These are phyloP conservation scores for Cyberlindnera euphorbiae DNA, from an alignment of 805 yeast genomes.

Conservation along the genomic window DNA sequence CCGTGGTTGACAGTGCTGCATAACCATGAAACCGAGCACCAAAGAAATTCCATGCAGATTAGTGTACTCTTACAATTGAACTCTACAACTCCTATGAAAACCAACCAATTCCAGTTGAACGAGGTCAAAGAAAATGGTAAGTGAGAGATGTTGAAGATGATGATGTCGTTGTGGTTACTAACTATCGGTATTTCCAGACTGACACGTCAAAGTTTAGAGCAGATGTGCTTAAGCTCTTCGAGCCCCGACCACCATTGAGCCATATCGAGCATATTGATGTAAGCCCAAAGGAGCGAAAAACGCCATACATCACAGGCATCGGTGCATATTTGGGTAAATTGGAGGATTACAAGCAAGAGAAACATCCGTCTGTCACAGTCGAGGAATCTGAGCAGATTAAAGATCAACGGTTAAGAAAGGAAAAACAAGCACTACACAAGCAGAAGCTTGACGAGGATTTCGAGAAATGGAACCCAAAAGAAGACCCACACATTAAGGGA, in stretches of 20 bases:
- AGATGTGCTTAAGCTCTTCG: slow-evolving; percentile 37
- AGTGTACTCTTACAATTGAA: too few species aligned
- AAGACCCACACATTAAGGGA: slow-evolving; percentile 53
- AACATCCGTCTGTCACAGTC: slow-evolving; percentile 7
- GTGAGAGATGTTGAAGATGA: too few species aligned
- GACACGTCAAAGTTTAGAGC: slow-evolving; percentile 34
- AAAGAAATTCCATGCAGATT: too few species aligned
- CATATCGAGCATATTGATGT: slow-evolving; percentile 19
- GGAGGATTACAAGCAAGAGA: slow-evolving; percentile 24
- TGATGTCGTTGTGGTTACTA: background rate
- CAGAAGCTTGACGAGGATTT: slow-evolving; percentile 33
- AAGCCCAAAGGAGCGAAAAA: slow-evolving; percentile 15
- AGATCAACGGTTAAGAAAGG: slow-evolving; percentile 25
- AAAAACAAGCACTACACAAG: slow-evolving; percentile 20
- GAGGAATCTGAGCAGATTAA: slow-evolving; percentile 30
- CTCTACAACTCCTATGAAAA: too few species aligned
- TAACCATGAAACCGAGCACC: too few species aligned
- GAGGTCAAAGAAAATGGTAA: too few species aligned
- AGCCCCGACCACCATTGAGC: slow-evolving; percentile 24
- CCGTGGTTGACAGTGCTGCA: too few species aligned
- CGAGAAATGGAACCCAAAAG: slow-evolving; percentile 47
- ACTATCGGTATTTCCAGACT: slow-evolving; percentile 19
- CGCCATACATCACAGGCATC: slow-evolving; percentile 18
- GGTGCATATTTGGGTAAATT: slow-evolving; percentile 23
- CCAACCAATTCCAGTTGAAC: too few species aligned